Evolutionary conservation across 148 eudicot genomes (phyloP).

Genomic region (Nepenthes mirabilis): DNA sequence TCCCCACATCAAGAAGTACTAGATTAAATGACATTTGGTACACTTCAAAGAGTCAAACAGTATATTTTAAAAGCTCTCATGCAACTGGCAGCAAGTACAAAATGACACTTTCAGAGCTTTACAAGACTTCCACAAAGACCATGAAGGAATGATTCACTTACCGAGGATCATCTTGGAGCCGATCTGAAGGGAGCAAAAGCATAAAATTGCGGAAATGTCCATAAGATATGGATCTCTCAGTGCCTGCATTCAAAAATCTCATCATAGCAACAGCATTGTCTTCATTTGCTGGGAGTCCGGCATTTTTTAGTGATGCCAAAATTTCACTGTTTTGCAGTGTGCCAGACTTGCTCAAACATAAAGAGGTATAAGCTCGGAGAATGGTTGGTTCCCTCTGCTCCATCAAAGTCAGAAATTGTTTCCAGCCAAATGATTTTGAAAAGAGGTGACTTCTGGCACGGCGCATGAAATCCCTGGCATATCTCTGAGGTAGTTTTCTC

Average conservation of each 20-base stretch:
- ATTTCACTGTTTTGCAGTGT: slow-evolving; percentile 88
- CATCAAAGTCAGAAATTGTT: slow-evolving; percentile 79
- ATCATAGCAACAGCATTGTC: slow-evolving; percentile 95
- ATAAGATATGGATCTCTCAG: slow-evolving; percentile 87
- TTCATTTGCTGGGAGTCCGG: slow-evolving; percentile 94
- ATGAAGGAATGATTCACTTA: slow-evolving; percentile 17
- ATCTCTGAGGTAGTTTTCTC: slow-evolving; percentile 74
- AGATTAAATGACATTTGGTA: too few species aligned
- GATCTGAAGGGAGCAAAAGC: slow-evolving; percentile 88
- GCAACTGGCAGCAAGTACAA: neutral
- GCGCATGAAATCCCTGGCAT: slow-evolving; percentile 71
- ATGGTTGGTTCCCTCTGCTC: slow-evolving; percentile 96
- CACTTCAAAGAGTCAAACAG: too few species aligned
- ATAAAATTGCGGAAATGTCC: slow-evolving; percentile 96
- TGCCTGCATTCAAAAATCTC: slow-evolving; percentile 80
- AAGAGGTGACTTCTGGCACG: slow-evolving; percentile 81
- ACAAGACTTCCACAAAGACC: neutral
- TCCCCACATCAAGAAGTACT: too few species aligned
- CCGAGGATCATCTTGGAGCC: slow-evolving; percentile 97
- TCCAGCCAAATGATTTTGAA: slow-evolving; percentile 93
- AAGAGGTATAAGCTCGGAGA: slow-evolving; percentile 91
- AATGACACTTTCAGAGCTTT: neutral
- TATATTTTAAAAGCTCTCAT: too few species aligned
- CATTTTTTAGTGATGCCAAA: slow-evolving; percentile 70
- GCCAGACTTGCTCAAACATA: slow-evolving; percentile 93